A percentile compares a stretch with the other conserved stretches of the same genome.
phyloP scores from a whole-genome alignment of 2,329 filamentous ascomycete genomes.

The Ceratocystis lukuohia region DNA sequence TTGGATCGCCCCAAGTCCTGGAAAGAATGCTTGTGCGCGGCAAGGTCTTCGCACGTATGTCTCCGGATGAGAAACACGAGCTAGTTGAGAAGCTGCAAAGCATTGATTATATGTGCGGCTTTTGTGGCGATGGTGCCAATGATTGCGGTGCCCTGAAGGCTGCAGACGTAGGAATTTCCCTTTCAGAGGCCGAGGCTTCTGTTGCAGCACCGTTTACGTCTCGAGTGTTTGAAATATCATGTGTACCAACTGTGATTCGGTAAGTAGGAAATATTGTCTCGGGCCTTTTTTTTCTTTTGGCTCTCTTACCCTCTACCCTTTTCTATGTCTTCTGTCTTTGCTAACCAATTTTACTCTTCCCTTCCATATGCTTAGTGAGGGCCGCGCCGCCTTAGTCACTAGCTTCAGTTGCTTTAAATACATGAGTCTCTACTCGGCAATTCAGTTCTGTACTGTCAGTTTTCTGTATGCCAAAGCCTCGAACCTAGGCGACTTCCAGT shows the following conservation, averaged over 20 bases:
- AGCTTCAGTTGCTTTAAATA: slow-evolving; percentile 99
- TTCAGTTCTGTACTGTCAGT: slow-evolving; percentile 94
- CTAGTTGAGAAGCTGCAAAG: slow-evolving; percentile 93
- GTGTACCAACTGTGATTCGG: slow-evolving; percentile 83
- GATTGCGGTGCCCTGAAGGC: slow-evolving; percentile 95
- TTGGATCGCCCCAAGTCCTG: slow-evolving; percentile 65
- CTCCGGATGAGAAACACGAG: slow-evolving; percentile 96
- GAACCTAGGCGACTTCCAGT: slow-evolving; percentile 95
- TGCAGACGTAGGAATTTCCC: slow-evolving; percentile 89
- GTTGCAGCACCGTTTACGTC: slow-evolving; percentile 98
- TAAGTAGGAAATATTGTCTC: background rate
- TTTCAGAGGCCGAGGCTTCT: slow-evolving; percentile 93
- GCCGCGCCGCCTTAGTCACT: slow-evolving; percentile 86
- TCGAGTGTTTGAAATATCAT: slow-evolving; percentile 88
- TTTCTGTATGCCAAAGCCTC: slow-evolving; percentile 89
- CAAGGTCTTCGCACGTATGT: slow-evolving; percentile 96
- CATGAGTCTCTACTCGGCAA: slow-evolving; percentile 98
- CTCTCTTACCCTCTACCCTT: background rate
- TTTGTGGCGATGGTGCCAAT: slow-evolving; percentile 95
- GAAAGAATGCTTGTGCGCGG: slow-evolving; percentile 79
- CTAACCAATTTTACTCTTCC: background rate
- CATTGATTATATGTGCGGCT: slow-evolving; percentile 88
- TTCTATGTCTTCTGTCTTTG: background rate
- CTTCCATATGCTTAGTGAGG: slow-evolving; percentile 40
- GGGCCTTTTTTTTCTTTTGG: background rate